Conservation (phyloP, 768 basidiomycete genomes). For the Termitomyces sp. region DNA sequence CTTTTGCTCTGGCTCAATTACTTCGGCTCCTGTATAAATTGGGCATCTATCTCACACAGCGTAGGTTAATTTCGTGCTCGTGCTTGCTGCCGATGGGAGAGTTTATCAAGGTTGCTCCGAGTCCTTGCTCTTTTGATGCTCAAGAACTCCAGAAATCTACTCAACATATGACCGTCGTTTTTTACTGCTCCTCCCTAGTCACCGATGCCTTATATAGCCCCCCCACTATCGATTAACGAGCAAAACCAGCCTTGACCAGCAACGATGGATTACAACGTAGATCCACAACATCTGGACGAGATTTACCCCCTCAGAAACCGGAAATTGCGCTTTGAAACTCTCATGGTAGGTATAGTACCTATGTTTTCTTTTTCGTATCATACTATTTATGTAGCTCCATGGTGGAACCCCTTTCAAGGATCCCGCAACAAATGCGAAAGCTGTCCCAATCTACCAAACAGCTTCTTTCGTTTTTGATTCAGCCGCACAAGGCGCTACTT, state of each 20-base stretch:
- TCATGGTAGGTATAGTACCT: background rate
- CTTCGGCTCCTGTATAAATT: too few species aligned
- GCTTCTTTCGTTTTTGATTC: constrained; percentile 55
- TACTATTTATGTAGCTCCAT: constrained; percentile 41
- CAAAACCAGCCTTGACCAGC: background rate
- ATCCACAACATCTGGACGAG: constrained; percentile 10
- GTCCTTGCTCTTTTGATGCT: background rate
- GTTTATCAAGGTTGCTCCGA: background rate
- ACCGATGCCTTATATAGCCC: background rate
- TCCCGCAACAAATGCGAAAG: constrained; percentile 50
- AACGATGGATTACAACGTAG: constrained; percentile 11
- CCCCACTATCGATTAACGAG: background rate
- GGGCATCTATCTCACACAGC: too few species aligned
- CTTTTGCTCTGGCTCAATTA: too few species aligned
- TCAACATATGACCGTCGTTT: background rate
- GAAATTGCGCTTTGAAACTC: constrained; percentile 52
- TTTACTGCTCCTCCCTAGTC: background rate
- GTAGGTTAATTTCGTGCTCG: too few species aligned
- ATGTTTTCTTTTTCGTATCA: background rate
- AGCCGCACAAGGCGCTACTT: constrained; percentile 30
- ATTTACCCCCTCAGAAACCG: constrained; percentile 20
- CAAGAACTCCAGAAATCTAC: background rate
- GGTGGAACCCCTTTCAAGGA: constrained; percentile 48
- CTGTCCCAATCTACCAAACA: constrained; percentile 57
- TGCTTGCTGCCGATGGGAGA: background rate